phyloP scores from a whole-genome alignment of 768 basidiomycete species.

The Suillus weaverae region DNA sequence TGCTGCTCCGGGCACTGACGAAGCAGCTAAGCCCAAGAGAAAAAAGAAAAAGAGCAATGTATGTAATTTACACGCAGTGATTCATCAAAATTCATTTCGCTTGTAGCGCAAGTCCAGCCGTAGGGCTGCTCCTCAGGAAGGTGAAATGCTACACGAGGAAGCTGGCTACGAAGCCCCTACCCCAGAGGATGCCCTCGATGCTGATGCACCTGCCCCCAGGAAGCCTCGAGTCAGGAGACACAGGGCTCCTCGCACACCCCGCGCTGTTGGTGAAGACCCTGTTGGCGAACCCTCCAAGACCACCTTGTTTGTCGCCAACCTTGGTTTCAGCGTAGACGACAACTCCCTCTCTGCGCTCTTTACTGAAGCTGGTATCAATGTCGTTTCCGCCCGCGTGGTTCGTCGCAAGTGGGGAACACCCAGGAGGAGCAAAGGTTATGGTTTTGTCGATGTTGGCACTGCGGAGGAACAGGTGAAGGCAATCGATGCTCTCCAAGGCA shows the following conservation, averaged over 20 bases:
- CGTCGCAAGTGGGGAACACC: slow-evolving; percentile 80
- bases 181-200: slow-evolving; percentile 37
- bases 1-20: slow-evolving; percentile 49
- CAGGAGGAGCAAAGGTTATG: slow-evolving; percentile 93
- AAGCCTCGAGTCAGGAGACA: slow-evolving; percentile 59
- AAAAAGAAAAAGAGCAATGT: slow-evolving; percentile 76
- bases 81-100: slow-evolving; percentile 17
- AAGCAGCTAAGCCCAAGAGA: slow-evolving; percentile 69
- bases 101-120: slow-evolving; percentile 57
- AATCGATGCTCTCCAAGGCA: slow-evolving; percentile 81
- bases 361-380: slow-evolving; percentile 79
- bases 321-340: slow-evolving; percentile 92
- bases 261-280: slow-evolving; percentile 81
- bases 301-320: slow-evolving; percentile 95
- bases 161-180: slow-evolving; percentile 33
- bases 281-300: slow-evolving; percentile 85
- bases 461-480: slow-evolving; percentile 92
- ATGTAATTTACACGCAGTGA: slow-evolving; percentile 13
- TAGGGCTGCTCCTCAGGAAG: slow-evolving; percentile 37
- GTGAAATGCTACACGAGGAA: slow-evolving; percentile 26
- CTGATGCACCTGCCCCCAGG: slow-evolving; percentile 38
- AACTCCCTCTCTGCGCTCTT: slow-evolving; percentile 78
- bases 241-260: slow-evolving; percentile 56
- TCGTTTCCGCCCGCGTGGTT: slow-evolving; percentile 87
- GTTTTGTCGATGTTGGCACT: slow-evolving; percentile 92